Conservation (phyloP, 2,329 filamentous ascomycete species). For the Colletotrichum sp. region DNA sequence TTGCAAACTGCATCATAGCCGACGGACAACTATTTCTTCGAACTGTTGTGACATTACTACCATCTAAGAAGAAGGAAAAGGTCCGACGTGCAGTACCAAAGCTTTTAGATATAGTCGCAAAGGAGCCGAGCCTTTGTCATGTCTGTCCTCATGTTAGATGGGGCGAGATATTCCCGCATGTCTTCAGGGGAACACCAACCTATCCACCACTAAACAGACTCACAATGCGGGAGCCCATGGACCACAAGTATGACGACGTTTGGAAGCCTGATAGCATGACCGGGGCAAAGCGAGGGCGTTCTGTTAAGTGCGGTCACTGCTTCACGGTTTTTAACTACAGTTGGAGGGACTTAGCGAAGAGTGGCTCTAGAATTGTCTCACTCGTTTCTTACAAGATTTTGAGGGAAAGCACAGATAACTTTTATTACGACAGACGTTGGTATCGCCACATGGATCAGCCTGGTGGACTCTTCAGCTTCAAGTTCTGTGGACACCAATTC, state of each 20-base stretch:
- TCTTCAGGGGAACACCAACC: accelerated
- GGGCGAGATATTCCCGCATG: background rate
- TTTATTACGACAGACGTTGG: too few relatives aligned
- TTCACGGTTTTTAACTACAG: background rate
- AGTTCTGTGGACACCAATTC: too few relatives aligned
- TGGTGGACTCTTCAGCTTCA: too few relatives aligned
- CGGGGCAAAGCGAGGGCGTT: background rate
- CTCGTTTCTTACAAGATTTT: background rate
- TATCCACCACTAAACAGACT: accelerated
- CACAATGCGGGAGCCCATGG: accelerated
- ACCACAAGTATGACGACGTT: background rate
- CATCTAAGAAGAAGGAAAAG: accelerated
- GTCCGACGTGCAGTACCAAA: accelerated
- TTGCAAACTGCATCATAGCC: accelerated
- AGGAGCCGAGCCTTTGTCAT: accelerated
- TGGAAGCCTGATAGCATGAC: accelerated
- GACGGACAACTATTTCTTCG: accelerated
- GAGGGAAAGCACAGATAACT: too few relatives aligned
- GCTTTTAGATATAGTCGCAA: accelerated
- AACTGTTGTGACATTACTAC: background rate
- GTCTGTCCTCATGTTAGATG: accelerated
- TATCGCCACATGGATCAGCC: too few relatives aligned
- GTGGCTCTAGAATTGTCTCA: accelerated
- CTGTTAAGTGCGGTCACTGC: background rate
- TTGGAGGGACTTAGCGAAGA: background rate